Percentiles rank a stretch among this genome's conserved stretches.
These are phyloP conservation scores for Salix suchowensis DNA, from an alignment of 345 rosid genomes.

Conservation along the genomic window DNA sequence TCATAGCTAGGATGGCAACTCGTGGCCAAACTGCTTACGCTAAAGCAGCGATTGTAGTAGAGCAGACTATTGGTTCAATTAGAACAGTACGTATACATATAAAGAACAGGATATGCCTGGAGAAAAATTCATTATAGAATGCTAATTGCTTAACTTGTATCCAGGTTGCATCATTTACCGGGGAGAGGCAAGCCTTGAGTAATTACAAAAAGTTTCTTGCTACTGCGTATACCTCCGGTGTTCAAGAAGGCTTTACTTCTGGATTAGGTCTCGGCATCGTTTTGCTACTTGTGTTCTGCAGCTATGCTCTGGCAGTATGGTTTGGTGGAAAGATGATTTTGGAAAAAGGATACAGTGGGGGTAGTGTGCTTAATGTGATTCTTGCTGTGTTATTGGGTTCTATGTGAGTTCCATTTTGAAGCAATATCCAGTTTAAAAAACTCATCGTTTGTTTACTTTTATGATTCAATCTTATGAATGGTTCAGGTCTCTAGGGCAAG, in stretches of 20 bases:
- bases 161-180: constrained; percentile 72
- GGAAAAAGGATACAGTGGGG: constrained; percentile 59
- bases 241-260: constrained; percentile 46
- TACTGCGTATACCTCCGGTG: constrained; percentile 49
- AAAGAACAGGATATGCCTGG: not conserved
- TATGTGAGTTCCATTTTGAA: constrained; percentile 41
- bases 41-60: constrained; percentile 72
- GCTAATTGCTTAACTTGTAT: not conserved
- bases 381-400: constrained; percentile 57
- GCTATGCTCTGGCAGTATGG: constrained; percentile 59
- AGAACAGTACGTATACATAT: constrained; percentile 50
- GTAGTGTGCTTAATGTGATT: constrained; percentile 50
- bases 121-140: too few species aligned
- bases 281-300: constrained; percentile 32
- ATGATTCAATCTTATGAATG: not conserved
- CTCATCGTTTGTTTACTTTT: not conserved
- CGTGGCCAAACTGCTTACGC: constrained; percentile 77
- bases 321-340: constrained; percentile 54
- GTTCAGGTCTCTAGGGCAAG: constrained; percentile 66
- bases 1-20: constrained; percentile 56
- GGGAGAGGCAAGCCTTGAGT: constrained; percentile 53
- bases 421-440: not conserved
- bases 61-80: constrained; percentile 80
- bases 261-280: constrained; percentile 53
- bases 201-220: constrained; percentile 46